phyloP scores from a whole-genome alignment of 2,329 filamentous ascomycete genomes.

The Verticillium zaregamsianum region DNA sequence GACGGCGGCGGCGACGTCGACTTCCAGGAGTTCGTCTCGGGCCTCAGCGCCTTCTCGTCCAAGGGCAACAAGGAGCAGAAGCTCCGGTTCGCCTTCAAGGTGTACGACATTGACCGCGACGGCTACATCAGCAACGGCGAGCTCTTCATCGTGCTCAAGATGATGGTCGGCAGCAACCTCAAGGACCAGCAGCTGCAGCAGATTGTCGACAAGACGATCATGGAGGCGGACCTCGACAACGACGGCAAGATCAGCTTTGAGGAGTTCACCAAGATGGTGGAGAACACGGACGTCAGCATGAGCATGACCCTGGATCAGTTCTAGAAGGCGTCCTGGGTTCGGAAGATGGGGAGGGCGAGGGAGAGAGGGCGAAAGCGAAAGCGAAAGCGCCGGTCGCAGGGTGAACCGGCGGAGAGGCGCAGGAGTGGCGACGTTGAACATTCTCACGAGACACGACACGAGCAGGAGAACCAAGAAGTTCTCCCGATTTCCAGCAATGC shows the following conservation, averaged over 20 bases:
- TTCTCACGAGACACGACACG: neutral
- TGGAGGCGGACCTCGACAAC: slow-evolving; percentile 94
- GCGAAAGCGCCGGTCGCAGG: neutral
- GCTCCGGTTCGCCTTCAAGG: slow-evolving; percentile 95
- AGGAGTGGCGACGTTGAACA: neutral
- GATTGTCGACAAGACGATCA: slow-evolving; percentile 99
- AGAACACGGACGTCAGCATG: slow-evolving; percentile 80
- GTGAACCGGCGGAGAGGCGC: neutral
- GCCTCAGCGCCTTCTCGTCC: slow-evolving; percentile 90
- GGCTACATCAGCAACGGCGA: slow-evolving; percentile 99
- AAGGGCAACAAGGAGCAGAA: slow-evolving; percentile 99
- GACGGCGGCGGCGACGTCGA: slow-evolving; percentile 97
- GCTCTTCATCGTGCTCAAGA: slow-evolving; percentile 98
- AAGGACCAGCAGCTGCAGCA: slow-evolving; percentile 99
- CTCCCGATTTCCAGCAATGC: neutral
- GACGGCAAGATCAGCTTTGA: slow-evolving; percentile 99
- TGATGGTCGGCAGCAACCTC: slow-evolving; percentile 99
- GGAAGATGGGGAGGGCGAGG: neutral
- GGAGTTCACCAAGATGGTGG: slow-evolving; percentile 98
- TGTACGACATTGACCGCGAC: slow-evolving; percentile 98
- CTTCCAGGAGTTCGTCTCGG: slow-evolving; percentile 97
- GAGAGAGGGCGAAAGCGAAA: neutral
- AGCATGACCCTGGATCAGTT: slow-evolving; percentile 67
- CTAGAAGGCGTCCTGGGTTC: neutral
- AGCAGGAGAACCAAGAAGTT: neutral